These are phyloP conservation scores for Fomitopsis pulvina DNA, from an alignment of 768 basidiomycete species.

Conservation along the genomic window DNA sequence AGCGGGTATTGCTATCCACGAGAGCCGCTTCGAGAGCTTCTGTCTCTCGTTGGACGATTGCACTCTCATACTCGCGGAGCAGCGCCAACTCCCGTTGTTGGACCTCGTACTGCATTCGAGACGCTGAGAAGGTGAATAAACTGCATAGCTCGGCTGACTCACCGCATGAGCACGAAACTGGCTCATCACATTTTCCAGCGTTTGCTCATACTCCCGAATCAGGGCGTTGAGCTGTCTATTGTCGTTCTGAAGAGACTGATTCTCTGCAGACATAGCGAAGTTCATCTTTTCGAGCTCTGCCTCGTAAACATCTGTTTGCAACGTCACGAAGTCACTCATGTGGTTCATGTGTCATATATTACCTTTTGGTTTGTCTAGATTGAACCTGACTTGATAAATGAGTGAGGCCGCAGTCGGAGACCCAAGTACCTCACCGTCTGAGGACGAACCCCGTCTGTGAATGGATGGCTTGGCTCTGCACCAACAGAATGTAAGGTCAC, in stretches of 20 bases:
- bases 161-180: constrained; percentile 89
- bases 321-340: background rate
- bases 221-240: constrained; percentile 91
- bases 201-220: constrained; percentile 96
- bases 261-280: constrained; percentile 68
- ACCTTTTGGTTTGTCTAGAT: constrained; percentile 86
- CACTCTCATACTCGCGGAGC: constrained; percentile 85
- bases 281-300: constrained; percentile 90
- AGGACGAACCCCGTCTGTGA: constrained; percentile 90
- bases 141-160: constrained; percentile 26
- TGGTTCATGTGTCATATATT: constrained; percentile 4
- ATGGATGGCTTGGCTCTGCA: constrained; percentile 80
- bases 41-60: constrained; percentile 71
- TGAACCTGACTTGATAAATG: constrained; percentile 49
- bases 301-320: constrained; percentile 73
- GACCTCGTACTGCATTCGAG: constrained; percentile 64
- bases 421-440: constrained; percentile 47
- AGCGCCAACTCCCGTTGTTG: constrained; percentile 89
- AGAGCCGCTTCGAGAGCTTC: constrained; percentile 55
- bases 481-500: background rate
- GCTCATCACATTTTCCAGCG: constrained; percentile 91
- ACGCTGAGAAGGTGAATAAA: background rate
- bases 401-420: constrained; percentile 1
- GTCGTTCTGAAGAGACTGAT: constrained; percentile 80
- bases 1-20: constrained; percentile 54